These are phyloP conservation scores for Cichorium intybus DNA, from an alignment of 140 eudicot species.

Conservation along the genomic window DNA sequence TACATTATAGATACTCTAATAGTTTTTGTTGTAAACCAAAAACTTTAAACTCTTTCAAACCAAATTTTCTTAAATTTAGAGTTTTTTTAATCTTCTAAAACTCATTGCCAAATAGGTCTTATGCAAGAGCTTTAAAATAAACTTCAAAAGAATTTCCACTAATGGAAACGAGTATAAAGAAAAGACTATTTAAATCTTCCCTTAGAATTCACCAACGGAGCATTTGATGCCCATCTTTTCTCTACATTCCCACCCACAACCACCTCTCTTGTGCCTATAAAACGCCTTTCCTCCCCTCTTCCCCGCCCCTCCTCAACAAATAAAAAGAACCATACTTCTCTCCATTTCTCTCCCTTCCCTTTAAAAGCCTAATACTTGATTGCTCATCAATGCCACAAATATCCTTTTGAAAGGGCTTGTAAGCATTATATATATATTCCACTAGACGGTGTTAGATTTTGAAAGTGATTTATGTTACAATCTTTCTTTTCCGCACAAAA, in stretches of 20 bases:
- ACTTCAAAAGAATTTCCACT: not conserved
- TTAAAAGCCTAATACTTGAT: slow-evolving; percentile 22
- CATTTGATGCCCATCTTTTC: slow-evolving; percentile 31
- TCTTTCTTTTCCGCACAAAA: slow-evolving; percentile 23
- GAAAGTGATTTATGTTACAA: slow-evolving; percentile 30
- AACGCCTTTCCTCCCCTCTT: slow-evolving; percentile 6
- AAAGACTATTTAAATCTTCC: not conserved
- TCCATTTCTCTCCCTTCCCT: slow-evolving; percentile 11
- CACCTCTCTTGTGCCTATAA: slow-evolving; percentile 22
- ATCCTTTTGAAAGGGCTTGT: slow-evolving; percentile 27
- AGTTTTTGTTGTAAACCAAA: no score
- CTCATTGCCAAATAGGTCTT: no score
- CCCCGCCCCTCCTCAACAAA: slow-evolving; percentile 14
- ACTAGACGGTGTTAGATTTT: slow-evolving; percentile 19
- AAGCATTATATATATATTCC: slow-evolving; percentile 30
- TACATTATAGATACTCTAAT: no score
- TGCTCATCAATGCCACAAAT: slow-evolving; percentile 30
- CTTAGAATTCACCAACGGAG: slow-evolving; percentile 20
- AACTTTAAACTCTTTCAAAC: no score
- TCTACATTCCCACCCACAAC: slow-evolving; percentile 4
- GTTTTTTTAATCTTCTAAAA: no score
- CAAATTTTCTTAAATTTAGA: no score
- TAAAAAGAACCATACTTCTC: slow-evolving; percentile 7
- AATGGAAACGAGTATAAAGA: not conserved
- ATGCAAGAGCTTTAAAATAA: not conserved